These are phyloP conservation scores for Colletotrichum sojae DNA, from an alignment of 2,329 filamentous ascomycete species.

Conservation along the genomic window DNA sequence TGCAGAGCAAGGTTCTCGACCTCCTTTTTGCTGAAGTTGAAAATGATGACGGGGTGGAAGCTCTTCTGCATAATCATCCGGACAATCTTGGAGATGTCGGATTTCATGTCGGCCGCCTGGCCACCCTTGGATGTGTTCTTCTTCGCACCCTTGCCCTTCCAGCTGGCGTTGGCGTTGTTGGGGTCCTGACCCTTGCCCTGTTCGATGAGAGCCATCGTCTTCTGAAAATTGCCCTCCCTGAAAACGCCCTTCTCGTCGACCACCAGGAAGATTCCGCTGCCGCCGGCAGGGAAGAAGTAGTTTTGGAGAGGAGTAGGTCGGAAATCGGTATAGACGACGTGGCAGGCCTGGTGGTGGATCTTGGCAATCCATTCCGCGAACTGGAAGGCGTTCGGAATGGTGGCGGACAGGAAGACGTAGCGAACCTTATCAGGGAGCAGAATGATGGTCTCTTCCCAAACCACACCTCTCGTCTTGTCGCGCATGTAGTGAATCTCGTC, in stretches of 20 bases:
- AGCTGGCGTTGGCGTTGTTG: conserved; percentile 82
- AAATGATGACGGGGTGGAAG: conserved; percentile 98
- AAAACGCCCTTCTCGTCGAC: conserved; percentile 98
- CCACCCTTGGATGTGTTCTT: conserved; percentile 93
- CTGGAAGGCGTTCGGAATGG: conserved; percentile 98
- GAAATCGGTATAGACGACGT: conserved; percentile 99
- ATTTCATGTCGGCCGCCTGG: conserved; percentile 71
- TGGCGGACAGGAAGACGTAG: conserved; percentile 98
- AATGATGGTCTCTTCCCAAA: conserved; percentile 99
- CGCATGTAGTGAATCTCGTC: conserved; percentile 99
- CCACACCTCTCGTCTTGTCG: conserved; percentile 93
- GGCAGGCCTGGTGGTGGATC: conserved; percentile 96
- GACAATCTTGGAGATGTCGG: conserved; percentile 97
- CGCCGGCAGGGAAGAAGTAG: conserved; percentile 95
- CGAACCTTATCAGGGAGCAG: conserved; percentile 97
- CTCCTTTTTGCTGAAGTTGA: conserved; percentile 99
- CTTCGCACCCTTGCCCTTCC: conserved; percentile 90
- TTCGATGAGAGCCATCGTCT: conserved; percentile 91
- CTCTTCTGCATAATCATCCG: conserved; percentile 99
- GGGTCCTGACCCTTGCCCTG: conserved; percentile 90
- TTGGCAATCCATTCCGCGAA: conserved; percentile 99
- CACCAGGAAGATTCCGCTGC: conserved; percentile 92
- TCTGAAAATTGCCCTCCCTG: conserved; percentile 97
- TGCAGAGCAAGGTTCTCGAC: conserved; percentile 92
- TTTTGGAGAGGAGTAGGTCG: conserved; percentile 96